Percentiles rank a stretch among this genome's conserved stretches.
phyloP scores from a whole-genome alignment of 345 rosid species.

The Lagerstroemia speciosa region DNA sequence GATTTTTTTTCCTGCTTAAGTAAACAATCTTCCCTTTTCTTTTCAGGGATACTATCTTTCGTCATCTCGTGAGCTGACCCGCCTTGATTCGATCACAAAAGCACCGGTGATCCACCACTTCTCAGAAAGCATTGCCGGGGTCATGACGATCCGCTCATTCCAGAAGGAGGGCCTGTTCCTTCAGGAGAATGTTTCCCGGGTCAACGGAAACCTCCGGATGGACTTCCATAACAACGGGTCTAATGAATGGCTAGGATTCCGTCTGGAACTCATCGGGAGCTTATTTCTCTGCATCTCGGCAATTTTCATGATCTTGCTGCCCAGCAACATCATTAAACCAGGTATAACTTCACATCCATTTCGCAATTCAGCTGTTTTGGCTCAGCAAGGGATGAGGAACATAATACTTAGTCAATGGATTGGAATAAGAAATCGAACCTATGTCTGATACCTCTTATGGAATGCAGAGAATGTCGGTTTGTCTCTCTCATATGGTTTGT shows the following conservation, averaged over 20 bases:
- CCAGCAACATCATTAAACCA: slow-evolving; percentile 71
- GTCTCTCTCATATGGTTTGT: slow-evolving; percentile 85
- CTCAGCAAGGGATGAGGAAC: no score
- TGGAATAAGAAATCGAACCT: neutral
- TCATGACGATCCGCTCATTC: slow-evolving; percentile 77
- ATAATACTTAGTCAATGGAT: neutral
- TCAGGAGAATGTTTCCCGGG: slow-evolving; percentile 64
- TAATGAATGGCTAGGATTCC: slow-evolving; percentile 92
- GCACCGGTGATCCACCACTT: slow-evolving; percentile 94
- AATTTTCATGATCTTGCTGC: slow-evolving; percentile 68
- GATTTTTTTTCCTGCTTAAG: no score
- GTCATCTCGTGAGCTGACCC: slow-evolving; percentile 79
- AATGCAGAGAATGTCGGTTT: slow-evolving; percentile 74
- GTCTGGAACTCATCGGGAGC: slow-evolving; percentile 73
- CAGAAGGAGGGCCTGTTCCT: slow-evolving; percentile 43
- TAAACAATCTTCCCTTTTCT: neutral
- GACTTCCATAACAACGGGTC: slow-evolving; percentile 88
- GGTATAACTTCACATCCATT: slow-evolving; percentile 39
- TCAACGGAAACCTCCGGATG: slow-evolving; percentile 70
- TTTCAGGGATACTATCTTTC: slow-evolving; percentile 73
- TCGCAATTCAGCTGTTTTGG: no score
- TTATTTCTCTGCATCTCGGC: slow-evolving; percentile 64
- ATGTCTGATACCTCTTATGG: slow-evolving; percentile 8
- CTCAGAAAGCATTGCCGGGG: slow-evolving; percentile 90
- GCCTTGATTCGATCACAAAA: slow-evolving; percentile 88